These are phyloP conservation scores for Colletotrichum paranaense DNA, from an alignment of 2,329 filamentous ascomycete genomes.

Conservation along the genomic window DNA sequence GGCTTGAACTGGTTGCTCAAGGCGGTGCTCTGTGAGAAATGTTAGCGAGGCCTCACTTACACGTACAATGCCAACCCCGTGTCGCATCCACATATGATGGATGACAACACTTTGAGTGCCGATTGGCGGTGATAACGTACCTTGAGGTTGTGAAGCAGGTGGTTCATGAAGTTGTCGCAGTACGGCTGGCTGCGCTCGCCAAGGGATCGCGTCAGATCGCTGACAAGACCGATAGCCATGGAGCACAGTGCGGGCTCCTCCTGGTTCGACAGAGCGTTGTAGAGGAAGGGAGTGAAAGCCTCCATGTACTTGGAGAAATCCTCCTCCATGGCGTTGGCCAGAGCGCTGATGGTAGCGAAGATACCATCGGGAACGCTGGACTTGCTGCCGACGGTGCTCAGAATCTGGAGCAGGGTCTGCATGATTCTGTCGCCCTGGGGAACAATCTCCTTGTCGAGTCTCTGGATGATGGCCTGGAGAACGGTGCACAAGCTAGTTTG, in stretches of 20 bases:
- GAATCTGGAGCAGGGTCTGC: conserved; percentile 84
- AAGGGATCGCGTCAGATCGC: conserved; percentile 93
- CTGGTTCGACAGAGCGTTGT: conserved; percentile 94
- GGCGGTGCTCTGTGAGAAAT: conserved; percentile 73
- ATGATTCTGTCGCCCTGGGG: conserved; percentile 95
- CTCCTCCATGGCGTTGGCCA: conserved; percentile 90
- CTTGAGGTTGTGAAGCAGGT: conserved; percentile 89
- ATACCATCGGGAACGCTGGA: conserved; percentile 95
- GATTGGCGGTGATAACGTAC: conserved; percentile 57
- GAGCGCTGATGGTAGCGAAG: conserved; percentile 91
- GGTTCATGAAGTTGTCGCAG: conserved; percentile 99
- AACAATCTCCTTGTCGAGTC: conserved; percentile 89
- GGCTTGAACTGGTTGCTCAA: conserved; percentile 97
- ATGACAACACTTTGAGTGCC: conserved; percentile 23
- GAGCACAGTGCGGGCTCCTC: conserved; percentile 94
- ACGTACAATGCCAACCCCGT: not conserved
- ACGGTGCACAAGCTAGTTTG: conserved; percentile 95
- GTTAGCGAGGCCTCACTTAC: conserved; percentile 44
- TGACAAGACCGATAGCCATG: conserved; percentile 97
- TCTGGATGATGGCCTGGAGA: conserved; percentile 88
- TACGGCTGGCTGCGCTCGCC: conserved; percentile 92
- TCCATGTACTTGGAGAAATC: conserved; percentile 99
- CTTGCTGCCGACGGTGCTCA: conserved; percentile 82
- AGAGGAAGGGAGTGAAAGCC: conserved; percentile 89
- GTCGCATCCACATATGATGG: conserved; percentile 16